Conservation (phyloP, 73 alveolate genomes). For the Symbiodinium pilosum region DNA sequence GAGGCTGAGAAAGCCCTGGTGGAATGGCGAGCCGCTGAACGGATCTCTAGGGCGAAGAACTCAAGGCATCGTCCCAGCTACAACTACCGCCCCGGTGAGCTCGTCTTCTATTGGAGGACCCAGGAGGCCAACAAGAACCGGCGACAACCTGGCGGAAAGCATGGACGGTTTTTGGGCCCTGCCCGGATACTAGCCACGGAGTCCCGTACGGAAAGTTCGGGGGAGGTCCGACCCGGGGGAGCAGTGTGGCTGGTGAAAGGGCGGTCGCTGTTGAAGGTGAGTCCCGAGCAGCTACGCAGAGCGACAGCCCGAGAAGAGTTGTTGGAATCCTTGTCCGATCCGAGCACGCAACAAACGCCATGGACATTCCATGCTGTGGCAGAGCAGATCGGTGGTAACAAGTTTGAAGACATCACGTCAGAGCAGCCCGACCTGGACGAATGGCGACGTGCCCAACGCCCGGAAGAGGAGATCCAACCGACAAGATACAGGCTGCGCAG, state of each 20-base stretch:
- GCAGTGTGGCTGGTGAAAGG: background rate
- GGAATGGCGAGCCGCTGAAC: background rate
- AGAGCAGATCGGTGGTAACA: background rate
- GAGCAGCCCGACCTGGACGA: background rate
- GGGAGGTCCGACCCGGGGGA: background rate
- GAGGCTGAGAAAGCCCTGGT: background rate
- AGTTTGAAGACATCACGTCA: background rate
- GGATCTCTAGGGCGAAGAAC: background rate
- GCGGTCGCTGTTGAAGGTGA: background rate
- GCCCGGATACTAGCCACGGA: background rate
- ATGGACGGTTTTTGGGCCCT: background rate
- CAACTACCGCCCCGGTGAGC: no score
- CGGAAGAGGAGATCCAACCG: background rate
- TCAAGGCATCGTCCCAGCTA: background rate
- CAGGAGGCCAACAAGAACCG: background rate
- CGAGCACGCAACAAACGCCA: background rate
- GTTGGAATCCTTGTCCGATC: background rate
- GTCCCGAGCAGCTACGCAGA: background rate
- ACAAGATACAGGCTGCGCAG: background rate
- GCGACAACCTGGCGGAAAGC: background rate
- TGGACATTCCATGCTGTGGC: background rate
- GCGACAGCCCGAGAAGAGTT: background rate
- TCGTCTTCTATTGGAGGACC: background rate
- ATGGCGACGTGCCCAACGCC: background rate
- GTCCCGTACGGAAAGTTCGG: background rate